phyloP scores from a whole-genome alignment of 1,139 yeast species.

The Saccharomyces hybrid region DNA sequence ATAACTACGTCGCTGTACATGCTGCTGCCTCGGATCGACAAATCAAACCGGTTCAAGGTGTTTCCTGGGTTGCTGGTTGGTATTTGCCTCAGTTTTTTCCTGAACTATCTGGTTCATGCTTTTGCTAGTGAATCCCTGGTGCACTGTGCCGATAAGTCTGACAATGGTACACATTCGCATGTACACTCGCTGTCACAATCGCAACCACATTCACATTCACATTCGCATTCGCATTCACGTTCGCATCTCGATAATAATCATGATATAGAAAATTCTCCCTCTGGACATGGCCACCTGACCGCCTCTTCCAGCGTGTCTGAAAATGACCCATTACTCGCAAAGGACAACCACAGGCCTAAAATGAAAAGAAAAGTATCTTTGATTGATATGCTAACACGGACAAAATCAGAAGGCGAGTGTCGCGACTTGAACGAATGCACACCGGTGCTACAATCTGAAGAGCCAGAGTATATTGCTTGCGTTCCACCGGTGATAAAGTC shows the following conservation, averaged over 20 bases:
- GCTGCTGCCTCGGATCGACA: slow-evolving; percentile 58
- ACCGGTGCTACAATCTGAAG: slow-evolving; percentile 4
- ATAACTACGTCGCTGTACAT: slow-evolving; percentile 68
- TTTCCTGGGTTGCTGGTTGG: slow-evolving; percentile 54
- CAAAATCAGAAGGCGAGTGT: slow-evolving; percentile 7
- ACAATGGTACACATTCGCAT: slow-evolving; percentile 13
- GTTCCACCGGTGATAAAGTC: neutral
- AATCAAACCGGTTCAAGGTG: slow-evolving; percentile 37
- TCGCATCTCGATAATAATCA: slow-evolving; percentile 14
- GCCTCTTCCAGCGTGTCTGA: neutral
- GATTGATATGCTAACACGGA: slow-evolving; percentile 5
- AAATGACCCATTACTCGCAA: neutral
- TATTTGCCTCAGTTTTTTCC: slow-evolving; percentile 45
- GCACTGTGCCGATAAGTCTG: slow-evolving; percentile 67
- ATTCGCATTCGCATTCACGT: slow-evolving; percentile 12
- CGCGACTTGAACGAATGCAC: slow-evolving; percentile 4
- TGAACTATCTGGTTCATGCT: slow-evolving; percentile 62
- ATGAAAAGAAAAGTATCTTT: slow-evolving; percentile 3
- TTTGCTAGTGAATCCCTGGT: slow-evolving; percentile 76
- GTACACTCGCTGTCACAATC: neutral
- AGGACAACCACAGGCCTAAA: neutral
- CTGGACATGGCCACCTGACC: neutral
- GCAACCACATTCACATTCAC: slow-evolving; percentile 12
- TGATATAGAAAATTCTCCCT: neutral
- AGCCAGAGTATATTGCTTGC: neutral